Evolutionary conservation across 1,284 basidiomycete genomes (phyloP).

Genomic region (Papiliotrema terrestris): DNA sequence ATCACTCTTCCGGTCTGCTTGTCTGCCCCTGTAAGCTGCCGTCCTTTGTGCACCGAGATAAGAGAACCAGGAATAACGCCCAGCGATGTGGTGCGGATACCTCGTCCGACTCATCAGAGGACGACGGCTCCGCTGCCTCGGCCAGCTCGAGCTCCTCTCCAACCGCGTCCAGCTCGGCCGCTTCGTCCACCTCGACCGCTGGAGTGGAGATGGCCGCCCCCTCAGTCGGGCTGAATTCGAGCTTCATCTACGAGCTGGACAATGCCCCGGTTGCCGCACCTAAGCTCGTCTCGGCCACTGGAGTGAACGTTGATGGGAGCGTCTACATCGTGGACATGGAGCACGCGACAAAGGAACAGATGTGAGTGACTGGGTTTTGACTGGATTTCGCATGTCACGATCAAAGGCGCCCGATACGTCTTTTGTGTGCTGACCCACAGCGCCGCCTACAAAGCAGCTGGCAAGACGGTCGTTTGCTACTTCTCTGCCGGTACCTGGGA

Average conservation of each 20-base stretch:
- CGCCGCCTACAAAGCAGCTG: constrained; percentile 16
- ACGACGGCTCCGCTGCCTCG: no score
- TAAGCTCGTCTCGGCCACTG: constrained; percentile 11
- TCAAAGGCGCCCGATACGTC: no score
- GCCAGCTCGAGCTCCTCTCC: no score
- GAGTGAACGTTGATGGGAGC: constrained; percentile 12
- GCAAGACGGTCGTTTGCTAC: constrained; percentile 46
- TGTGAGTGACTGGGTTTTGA: constrained; percentile 10
- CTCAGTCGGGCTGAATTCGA: constrained; percentile 4
- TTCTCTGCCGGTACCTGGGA: constrained; percentile 43
- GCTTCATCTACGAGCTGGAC: constrained; percentile 25
- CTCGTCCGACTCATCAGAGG: no score
- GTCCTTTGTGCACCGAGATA: no score
- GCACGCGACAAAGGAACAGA: constrained; percentile 11
- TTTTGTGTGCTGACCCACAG: not conserved
- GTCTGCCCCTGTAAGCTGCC: not conserved
- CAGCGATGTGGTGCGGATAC: no score
- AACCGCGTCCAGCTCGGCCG: no score
- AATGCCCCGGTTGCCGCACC: constrained; percentile 15
- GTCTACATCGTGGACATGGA: constrained; percentile 27
- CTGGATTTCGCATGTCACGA: no score
- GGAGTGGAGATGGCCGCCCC: no score
- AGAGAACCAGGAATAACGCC: no score
- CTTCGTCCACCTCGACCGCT: no score
- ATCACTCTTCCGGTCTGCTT: not conserved